Conservation (phyloP, 2,329 filamentous ascomycete species). For the Aspergillus fijiensis region DNA sequence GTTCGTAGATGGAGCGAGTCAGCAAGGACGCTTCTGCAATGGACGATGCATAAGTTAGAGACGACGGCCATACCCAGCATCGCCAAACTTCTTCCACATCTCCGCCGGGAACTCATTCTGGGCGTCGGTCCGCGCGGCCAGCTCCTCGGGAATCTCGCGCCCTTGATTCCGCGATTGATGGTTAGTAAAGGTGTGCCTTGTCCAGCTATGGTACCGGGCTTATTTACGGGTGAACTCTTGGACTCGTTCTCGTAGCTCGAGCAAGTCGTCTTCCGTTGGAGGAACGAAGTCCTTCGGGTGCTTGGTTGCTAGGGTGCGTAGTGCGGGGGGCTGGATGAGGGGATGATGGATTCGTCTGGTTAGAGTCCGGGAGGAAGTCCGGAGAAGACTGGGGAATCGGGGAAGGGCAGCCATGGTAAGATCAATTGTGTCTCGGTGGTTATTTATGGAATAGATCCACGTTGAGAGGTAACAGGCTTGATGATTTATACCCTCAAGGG, state of each 20-base stretch:
- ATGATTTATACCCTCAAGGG: not conserved
- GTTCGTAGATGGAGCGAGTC: constrained; percentile 2
- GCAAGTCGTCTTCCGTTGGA: constrained; percentile 70
- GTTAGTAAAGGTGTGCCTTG: not conserved
- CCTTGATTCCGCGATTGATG: constrained; percentile 41
- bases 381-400: constrained; percentile 34
- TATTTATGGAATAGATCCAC: not conserved
- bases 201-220: not conserved
- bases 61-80: constrained; percentile 60
- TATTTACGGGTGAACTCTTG: constrained; percentile 73
- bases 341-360: constrained; percentile 26
- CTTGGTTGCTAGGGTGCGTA: constrained; percentile 61
- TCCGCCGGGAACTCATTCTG: constrained; percentile 82
- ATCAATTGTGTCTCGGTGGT: not conserved
- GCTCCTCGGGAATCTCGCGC: constrained; percentile 79
- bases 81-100: constrained; percentile 93
- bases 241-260: constrained; percentile 78
- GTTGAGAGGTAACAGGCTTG: not conserved
- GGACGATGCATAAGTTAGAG: not conserved
- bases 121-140: constrained; percentile 80
- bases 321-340: constrained; percentile 33
- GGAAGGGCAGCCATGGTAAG: constrained; percentile 33
- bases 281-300: constrained; percentile 64
- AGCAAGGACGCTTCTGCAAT: not conserved
- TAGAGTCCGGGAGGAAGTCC: constrained; percentile 33